Evolutionary conservation across 1,284 basidiomycete species (phyloP), one percentile per base, ranked within the genome.

Genomic region (Cryptococcus sp.): DNA sequence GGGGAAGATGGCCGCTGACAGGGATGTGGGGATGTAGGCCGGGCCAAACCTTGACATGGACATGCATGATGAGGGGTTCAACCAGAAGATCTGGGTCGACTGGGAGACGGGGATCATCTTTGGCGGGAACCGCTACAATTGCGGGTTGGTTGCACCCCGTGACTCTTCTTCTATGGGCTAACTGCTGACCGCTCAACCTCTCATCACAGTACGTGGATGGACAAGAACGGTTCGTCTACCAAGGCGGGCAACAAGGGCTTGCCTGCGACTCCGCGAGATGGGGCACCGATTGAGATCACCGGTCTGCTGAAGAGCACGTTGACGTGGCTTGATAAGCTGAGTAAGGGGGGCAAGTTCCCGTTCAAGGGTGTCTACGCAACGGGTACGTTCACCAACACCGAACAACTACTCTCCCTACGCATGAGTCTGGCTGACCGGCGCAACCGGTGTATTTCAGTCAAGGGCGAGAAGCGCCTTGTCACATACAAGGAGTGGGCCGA

Each of bases 241-340:
- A 89, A 87, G 68, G 94, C 96, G 8, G 91, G 92, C 2, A 98
- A 90, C 61, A 95, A 94, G 77, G 96, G 95, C 20, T 78, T 88
- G 24, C 95, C 95, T 5, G 95, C 92, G 13, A 95, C 94, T 0
- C 93, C 95, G 2, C 82, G 95, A 63, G 94, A 98, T 73, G 95
- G 95, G 16, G 91, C 95, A 0, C 93, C 95, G 0, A 82, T 98
- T 37, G 95, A 98, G 78, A 97, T 98, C 61, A 94, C 87, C 1
- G 95, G 94, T 13, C 78, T 98, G 57, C 76, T 95, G 63, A 94
- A 94, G 82, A 95, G 91, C 72, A 91, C 95, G 0, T 77, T 98
- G 66, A 83, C 87, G 38, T 98, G 95, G 95, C 75, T 98, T 56
- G 84, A 83, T 62, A 79, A 81, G 49, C 78, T 98, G 42, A 85